Evolutionary conservation across 2,329 filamentous ascomycete species (phyloP), one percentile per base, ranked within the genome.

Genomic region (Ceratocystis lukuohia): DNA sequence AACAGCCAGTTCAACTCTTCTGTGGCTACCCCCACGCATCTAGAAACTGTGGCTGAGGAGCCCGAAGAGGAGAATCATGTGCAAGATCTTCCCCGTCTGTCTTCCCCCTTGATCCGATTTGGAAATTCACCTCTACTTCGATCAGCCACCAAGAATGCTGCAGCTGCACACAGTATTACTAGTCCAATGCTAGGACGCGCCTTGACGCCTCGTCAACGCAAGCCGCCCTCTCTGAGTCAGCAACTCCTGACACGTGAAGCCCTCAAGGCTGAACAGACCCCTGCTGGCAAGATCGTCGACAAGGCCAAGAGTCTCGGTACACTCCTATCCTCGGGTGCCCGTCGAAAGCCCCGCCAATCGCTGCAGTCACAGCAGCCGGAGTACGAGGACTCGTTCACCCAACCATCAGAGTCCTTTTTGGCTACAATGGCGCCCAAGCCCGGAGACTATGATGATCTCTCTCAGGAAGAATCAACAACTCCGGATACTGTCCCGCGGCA

Each of bases 201-300:
- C 41, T 72, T 73, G 37, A 80, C 76, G 61, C 77, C 78, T 28
- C 74, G 74, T 61, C 72, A 72, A 25, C 71, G 69, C 41, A 76
- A 73, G 37, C 56, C 70, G 20, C 63, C 73, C 0, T 73, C 75
- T 3, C 61, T 76, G n/a, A 75, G 72, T 64, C 71, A 74, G 53
- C 72, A 75, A 65, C 69, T 76, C 5, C 72, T 77, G 57, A 66
- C 72, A 17, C 71, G 70, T 6, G 75, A 74, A 68, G 72, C 71
- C 20, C 69, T 70, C 17, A 72, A 73, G 65, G 45, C 62, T 20
- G 59, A 68, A 44, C 53, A 65, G 61, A 56, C 65, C 1, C 66
- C 62, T 17, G 64, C 15, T 30, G 30, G 53, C 15, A 37, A 63
- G 25, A 30, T 22, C 10, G 17, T 44, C 7, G 30, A 45, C 45